Evolutionary conservation across 108 stramenopile species (phyloP).

Genomic region (Epithemia pelagica): DNA sequence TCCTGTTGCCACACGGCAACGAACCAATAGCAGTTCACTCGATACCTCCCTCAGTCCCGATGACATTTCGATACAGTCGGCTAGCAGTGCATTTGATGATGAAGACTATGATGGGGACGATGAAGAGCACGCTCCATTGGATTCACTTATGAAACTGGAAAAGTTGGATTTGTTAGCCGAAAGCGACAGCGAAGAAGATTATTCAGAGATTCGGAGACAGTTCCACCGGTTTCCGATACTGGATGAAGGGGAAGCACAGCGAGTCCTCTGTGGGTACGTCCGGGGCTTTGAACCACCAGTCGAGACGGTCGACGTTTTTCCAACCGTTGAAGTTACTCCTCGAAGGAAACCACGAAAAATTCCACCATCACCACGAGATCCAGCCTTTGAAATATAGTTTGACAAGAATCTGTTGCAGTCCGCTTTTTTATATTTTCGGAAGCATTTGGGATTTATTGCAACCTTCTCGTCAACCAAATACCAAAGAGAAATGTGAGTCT

Average conservation of each 20-base stretch:
- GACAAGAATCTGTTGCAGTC: background rate
- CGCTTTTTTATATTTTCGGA: no score
- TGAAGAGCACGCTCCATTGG: background rate
- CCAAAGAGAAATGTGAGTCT: no score
- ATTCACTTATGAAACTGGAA: background rate
- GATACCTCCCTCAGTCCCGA: background rate
- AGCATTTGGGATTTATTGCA: no score
- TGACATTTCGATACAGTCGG: background rate
- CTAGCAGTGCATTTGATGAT: background rate
- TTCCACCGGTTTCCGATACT: background rate
- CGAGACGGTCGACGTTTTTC: background rate
- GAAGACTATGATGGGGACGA: background rate
- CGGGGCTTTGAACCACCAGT: slow-evolving; percentile 4
- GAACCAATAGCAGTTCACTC: background rate
- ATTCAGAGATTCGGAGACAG: background rate
- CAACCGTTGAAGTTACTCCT: background rate
- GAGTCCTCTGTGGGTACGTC: background rate
- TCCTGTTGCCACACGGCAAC: background rate
- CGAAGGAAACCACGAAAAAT: no score
- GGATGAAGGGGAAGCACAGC: slow-evolving; percentile 1
- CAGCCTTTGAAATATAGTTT: background rate
- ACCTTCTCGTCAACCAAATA: no score
- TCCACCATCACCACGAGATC: no score
- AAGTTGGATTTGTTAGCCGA: background rate
- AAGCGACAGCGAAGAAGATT: background rate